Evolutionary conservation across 768 basidiomycete genomes (phyloP), one percentile per base, ranked within the genome.

Genomic region (Hericium erinaceus): DNA sequence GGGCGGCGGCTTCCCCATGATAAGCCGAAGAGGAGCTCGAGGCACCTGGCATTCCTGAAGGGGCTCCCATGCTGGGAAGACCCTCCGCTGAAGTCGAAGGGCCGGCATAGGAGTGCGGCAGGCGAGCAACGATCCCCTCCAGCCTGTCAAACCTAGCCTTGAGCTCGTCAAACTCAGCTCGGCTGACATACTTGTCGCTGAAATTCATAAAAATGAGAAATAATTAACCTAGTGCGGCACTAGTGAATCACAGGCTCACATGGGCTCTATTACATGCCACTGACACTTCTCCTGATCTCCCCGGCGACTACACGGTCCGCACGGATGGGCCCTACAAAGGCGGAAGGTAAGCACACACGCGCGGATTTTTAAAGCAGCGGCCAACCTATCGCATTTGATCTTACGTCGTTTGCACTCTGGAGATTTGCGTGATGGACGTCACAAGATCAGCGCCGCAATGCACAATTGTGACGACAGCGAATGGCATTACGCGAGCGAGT

Each of bases 401-500:
- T 92, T 92, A 46, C 89, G 80, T 64, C 89, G 74, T 70, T 92
- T 92, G 70, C 89, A 92, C 69, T 91, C 90, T 90, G 66, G 51
- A 56, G 44, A 54, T 51, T 24, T 26, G 67, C 63, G 64, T 67
- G 63, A 65, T 60, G 63, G 57, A 51, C 52, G 62, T 66, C 65
- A 68, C 55, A 57, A 55, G 61, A 57, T 50, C 56, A 54, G 52
- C 52, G 52, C 18, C 54, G 56, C 61, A 56, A 55, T 51, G 46
- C 55, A 48, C 57, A 38, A 61, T 24, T 20, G 49, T 62, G 60
- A 54, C 48, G 41, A 49, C 26, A 59, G 44, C 44, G 44, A 16
- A 24, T 24, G 49, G 26, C 24, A 24, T 51, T 51, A 51, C 24
- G 49, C 49, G 49, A 51, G 22, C 28, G 49, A 51, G 49, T 24